These are phyloP conservation scores for Neofusicoccum sp. DNA, from an alignment of 2,329 filamentous ascomycete genomes.

Conservation along the genomic window DNA sequence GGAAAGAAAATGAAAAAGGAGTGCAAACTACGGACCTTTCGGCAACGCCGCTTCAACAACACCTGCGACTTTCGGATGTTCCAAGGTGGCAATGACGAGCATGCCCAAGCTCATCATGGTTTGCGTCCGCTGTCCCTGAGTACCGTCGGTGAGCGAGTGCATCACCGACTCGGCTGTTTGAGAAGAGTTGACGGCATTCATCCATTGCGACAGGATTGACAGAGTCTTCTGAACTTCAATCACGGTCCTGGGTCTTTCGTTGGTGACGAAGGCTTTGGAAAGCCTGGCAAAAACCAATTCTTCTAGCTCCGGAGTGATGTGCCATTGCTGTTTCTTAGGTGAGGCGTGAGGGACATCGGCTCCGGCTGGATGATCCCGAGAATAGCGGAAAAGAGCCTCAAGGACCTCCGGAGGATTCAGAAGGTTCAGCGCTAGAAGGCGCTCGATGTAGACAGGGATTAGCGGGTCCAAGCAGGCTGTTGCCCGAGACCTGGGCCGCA, in stretches of 20 bases:
- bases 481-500: conserved; percentile 31
- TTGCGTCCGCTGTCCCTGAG: conserved; percentile 52
- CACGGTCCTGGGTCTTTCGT: conserved; percentile 31
- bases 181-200: conserved; percentile 39
- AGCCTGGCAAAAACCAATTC: conserved; percentile 38
- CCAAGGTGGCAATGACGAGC: conserved; percentile 60
- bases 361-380: conserved; percentile 32
- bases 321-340: conserved; percentile 27
- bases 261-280: conserved; percentile 32
- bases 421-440: conserved; percentile 31
- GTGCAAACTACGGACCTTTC: conserved; percentile 15
- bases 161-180: conserved; percentile 40
- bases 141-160: conserved; percentile 39
- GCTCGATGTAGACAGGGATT: conserved; percentile 35
- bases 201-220: conserved; percentile 35
- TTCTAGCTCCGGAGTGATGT: conserved; percentile 37
- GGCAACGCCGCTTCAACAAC: conserved; percentile 47
- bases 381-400: conserved; percentile 32
- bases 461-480: conserved; percentile 34
- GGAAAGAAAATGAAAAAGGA: not conserved
- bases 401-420: conserved; percentile 37
- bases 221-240: conserved; percentile 33
- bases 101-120: conserved; percentile 64
- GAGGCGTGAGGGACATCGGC: conserved; percentile 24
- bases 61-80: conserved; percentile 57